Percentiles rank a stretch among this genome's conserved stretches.
These are phyloP conservation scores for Niebla homalea DNA, from an alignment of 495 filamentous ascomycete species.

Conservation along the genomic window DNA sequence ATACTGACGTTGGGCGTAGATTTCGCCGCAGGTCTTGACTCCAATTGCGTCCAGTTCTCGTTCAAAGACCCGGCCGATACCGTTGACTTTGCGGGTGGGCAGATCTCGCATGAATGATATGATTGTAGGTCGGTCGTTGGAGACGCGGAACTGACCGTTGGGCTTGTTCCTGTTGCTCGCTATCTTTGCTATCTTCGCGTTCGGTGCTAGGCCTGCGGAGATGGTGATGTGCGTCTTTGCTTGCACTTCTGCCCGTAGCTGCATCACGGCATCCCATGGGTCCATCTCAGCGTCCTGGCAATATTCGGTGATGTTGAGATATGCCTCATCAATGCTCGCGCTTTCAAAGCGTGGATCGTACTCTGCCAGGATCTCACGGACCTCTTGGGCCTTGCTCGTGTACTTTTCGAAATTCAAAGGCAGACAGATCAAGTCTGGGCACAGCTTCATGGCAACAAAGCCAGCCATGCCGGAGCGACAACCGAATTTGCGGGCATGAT, in stretches of 20 bases:
- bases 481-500: slow-evolving; percentile 78
- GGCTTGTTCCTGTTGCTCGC: slow-evolving; percentile 91
- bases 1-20: slow-evolving; percentile 61
- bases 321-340: slow-evolving; percentile 91
- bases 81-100: slow-evolving; percentile 82
- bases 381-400: slow-evolving; percentile 74
- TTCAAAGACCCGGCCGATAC: slow-evolving; percentile 85
- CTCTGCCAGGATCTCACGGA: slow-evolving; percentile 64
- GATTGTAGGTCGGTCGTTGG: slow-evolving; percentile 55
- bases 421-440: slow-evolving; percentile 72
- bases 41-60: slow-evolving; percentile 81
- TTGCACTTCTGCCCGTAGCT: slow-evolving; percentile 64
- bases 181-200: slow-evolving; percentile 89
- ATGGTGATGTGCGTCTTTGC: slow-evolving; percentile 74
- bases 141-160: slow-evolving; percentile 76
- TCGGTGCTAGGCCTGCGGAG: slow-evolving; percentile 87
- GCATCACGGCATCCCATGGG: slow-evolving; percentile 58
- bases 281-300: slow-evolving; percentile 52
- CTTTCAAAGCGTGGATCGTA: slow-evolving; percentile 90
- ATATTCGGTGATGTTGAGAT: slow-evolving; percentile 88
- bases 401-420: slow-evolving; percentile 87
- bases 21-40: slow-evolving; percentile 79
- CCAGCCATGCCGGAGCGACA: slow-evolving; percentile 89
- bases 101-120: slow-evolving; percentile 76
- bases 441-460: slow-evolving; percentile 90